A percentile compares a stretch with the other conserved stretches of the same genome.
Evolutionary conservation across 2,329 filamentous ascomycete species (phyloP).

Genomic region (Seiridium cupressi): DNA sequence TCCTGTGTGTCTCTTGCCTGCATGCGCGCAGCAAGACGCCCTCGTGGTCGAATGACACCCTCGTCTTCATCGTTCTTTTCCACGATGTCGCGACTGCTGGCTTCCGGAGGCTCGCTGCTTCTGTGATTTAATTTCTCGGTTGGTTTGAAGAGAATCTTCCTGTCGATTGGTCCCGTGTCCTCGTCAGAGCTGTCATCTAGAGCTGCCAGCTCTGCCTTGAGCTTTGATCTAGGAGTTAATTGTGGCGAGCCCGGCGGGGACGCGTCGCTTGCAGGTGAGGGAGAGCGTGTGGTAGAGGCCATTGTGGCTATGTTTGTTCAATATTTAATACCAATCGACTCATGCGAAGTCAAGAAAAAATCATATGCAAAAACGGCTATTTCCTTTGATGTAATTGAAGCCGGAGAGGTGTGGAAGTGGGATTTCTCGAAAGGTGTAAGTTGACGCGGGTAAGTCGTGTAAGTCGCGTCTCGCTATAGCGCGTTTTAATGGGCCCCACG

Average conservation of each 20-base stretch:
- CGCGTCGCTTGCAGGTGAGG: constrained; percentile 41
- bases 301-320: constrained; percentile 32
- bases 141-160: constrained; percentile 21
- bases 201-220: constrained; percentile 50
- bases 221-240: constrained; percentile 53
- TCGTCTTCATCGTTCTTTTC: constrained; percentile 41
- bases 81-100: constrained; percentile 21
- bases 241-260: constrained; percentile 41
- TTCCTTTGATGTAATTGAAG: constrained; percentile 3
- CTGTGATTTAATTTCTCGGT: constrained; percentile 15
- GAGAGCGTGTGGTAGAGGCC: constrained; percentile 43
- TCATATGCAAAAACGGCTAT: constrained; percentile 11
- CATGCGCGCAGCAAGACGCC: constrained; percentile 31
- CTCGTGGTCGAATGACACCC: constrained; percentile 38
- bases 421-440: constrained; percentile 6
- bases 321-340: constrained; percentile 8
- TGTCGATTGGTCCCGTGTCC: constrained; percentile 18
- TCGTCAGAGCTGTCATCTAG: constrained; percentile 48
- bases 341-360: constrained; percentile 15
- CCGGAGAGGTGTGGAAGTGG: constrained; percentile 8
- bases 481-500: constrained; percentile 9
- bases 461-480: constrained; percentile 10
- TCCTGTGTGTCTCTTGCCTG: constrained; percentile 7
- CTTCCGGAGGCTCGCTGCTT: constrained; percentile 11
- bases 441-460: constrained; percentile 7